These are phyloP conservation scores for Trichophyton simii DNA, from an alignment of 2,329 filamentous ascomycete genomes.

Conservation along the genomic window DNA sequence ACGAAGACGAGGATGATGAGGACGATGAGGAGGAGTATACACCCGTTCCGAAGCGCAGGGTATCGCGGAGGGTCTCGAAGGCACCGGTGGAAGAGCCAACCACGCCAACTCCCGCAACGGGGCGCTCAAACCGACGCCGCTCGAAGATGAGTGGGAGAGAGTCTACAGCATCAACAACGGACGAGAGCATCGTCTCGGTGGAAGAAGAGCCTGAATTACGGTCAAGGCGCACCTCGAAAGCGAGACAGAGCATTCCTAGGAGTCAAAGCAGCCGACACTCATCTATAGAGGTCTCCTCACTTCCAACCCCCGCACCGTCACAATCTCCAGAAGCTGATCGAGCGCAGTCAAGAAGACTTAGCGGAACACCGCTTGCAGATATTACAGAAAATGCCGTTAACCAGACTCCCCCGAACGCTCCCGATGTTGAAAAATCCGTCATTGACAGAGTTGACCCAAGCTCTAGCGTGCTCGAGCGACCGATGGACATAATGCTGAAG, in stretches of 20 bases:
- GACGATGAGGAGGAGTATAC: constrained; percentile 69
- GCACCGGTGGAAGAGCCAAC: constrained; percentile 38
- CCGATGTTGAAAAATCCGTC: constrained; percentile 36
- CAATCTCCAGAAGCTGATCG: constrained; percentile 41
- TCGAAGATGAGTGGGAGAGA: constrained; percentile 24
- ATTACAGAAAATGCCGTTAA: constrained; percentile 50
- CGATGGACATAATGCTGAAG: constrained; percentile 88
- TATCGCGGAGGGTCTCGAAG: constrained; percentile 46
- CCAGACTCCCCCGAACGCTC: constrained; percentile 22
- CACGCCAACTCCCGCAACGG: constrained; percentile 27
- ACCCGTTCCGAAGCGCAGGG: constrained; percentile 52
- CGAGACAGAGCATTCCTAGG: constrained; percentile 55
- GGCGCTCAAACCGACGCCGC: constrained; percentile 19
- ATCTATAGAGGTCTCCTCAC: constrained; percentile 30
- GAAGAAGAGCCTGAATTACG: constrained; percentile 43
- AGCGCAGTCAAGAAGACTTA: constrained; percentile 17
- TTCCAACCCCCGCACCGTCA: constrained; percentile 41
- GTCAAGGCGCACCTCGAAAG: constrained; percentile 46
- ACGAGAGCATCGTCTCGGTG: constrained; percentile 31
- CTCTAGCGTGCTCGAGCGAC: constrained; percentile 68
- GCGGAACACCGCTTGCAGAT: constrained; percentile 53
- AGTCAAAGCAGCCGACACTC: constrained; percentile 29
- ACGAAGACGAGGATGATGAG: constrained; percentile 52
- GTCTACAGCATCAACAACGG: constrained; percentile 12
- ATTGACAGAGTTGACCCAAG: constrained; percentile 63